Evolutionary conservation across 345 rosid genomes (phyloP).

Genomic region (Salix suchowensis): DNA sequence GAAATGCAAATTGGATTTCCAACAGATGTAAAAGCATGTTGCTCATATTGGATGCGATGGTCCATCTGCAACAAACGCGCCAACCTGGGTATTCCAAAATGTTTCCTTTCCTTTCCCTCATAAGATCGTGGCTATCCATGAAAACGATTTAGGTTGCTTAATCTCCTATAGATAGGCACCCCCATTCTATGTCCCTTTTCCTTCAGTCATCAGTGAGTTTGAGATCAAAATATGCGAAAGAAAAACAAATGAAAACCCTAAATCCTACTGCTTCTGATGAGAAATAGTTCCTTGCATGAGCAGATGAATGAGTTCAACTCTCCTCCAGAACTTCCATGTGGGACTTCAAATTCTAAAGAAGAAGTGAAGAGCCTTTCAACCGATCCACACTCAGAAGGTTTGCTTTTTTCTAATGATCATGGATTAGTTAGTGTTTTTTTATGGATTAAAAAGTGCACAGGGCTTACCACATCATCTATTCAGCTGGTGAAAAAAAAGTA

Average conservation of each 20-base stretch:
- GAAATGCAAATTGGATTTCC: conserved; percentile 66
- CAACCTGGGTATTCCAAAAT: conserved; percentile 53
- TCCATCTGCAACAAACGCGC: conserved; percentile 38
- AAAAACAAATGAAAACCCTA: too few relatives aligned
- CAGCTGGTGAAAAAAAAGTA: not conserved
- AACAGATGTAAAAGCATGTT: conserved; percentile 77
- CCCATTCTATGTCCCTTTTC: not conserved
- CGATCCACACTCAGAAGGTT: conserved; percentile 22
- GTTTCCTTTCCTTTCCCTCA: not conserved
- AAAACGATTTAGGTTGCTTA: not conserved
- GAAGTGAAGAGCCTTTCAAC: not conserved
- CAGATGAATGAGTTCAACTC: conserved; percentile 44
- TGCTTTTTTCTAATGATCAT: not conserved
- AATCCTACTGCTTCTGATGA: not conserved
- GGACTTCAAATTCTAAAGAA: conserved; percentile 7
- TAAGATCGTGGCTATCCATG: not conserved
- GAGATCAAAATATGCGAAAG: not conserved
- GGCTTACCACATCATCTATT: not conserved
- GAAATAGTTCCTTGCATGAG: not conserved
- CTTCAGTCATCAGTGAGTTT: not conserved
- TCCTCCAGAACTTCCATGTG: conserved; percentile 7
- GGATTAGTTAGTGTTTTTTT: not conserved
- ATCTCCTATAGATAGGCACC: not conserved
- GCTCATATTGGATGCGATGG: conserved; percentile 77
- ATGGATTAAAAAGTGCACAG: not conserved